Percentiles rank a stretch among this genome's conserved stretches.
Evolutionary conservation across 1,139 yeast species (phyloP).

Genomic region (Chernovozyma aurita): DNA sequence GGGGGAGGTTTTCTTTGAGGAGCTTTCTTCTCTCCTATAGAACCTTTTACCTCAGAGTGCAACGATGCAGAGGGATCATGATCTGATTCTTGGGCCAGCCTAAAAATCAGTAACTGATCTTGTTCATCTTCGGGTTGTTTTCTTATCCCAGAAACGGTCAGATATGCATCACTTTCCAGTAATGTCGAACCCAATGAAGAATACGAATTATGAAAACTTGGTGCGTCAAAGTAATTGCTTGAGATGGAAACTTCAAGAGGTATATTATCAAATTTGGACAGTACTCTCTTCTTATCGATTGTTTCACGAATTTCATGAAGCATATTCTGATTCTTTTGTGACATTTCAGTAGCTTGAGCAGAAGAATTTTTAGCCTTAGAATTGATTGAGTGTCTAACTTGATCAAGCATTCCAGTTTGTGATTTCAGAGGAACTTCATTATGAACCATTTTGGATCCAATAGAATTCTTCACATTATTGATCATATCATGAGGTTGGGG

Average conservation of each 20-base stretch:
- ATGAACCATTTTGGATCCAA: constrained; percentile 16
- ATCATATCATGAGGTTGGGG: constrained; percentile 29
- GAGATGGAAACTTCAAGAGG: neutral
- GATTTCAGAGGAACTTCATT: neutral
- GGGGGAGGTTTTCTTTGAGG: constrained; percentile 29
- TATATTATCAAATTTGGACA: constrained; percentile 7
- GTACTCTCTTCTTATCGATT: constrained; percentile 22
- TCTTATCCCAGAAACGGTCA: neutral
- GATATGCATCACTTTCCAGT: constrained; percentile 9
- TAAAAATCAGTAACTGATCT: neutral
- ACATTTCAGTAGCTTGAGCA: constrained; percentile 6
- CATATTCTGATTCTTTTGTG: constrained; percentile 11
- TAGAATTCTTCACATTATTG: constrained; percentile 20
- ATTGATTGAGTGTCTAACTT: constrained; percentile 21
- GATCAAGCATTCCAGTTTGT: constrained; percentile 8
- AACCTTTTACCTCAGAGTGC: neutral
- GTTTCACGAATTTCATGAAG: constrained; percentile 25
- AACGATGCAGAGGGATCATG: neutral
- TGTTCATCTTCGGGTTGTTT: neutral
- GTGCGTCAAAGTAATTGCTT: constrained; percentile 1
- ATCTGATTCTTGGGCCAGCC: neutral
- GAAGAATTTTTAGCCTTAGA: constrained; percentile 15
- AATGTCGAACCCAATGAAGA: constrained; percentile 13
- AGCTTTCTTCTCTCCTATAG: neutral
- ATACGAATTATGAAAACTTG: constrained; percentile 10